Percentiles rank a stretch among this genome's conserved stretches.
phyloP scores from a whole-genome alignment of 2,329 filamentous ascomycete species.

The Fusarium sp. region DNA sequence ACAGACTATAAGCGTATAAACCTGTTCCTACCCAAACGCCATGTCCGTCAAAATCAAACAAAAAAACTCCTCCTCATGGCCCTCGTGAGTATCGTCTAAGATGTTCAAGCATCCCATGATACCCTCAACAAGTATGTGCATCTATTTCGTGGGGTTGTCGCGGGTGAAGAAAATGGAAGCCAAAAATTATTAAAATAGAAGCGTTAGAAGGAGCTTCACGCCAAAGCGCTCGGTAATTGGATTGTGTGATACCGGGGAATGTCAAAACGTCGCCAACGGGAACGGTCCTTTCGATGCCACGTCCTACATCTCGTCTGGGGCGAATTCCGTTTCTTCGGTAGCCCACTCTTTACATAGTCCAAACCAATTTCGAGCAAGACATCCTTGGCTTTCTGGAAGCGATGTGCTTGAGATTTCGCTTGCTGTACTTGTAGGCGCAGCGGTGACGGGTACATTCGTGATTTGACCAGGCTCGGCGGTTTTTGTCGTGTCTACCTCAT shows the following conservation, averaged over 20 bases:
- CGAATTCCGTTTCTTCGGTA: conserved; percentile 36
- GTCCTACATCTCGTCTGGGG: conserved; percentile 47
- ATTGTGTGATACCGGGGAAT: background rate
- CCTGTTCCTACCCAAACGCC: conserved; percentile 21
- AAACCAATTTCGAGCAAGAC: conserved; percentile 53
- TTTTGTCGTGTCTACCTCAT: conserved; percentile 49
- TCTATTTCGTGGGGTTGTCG: background rate
- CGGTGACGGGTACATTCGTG: conserved; percentile 43
- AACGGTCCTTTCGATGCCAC: background rate
- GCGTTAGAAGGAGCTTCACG: background rate
- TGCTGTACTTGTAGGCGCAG: conserved; percentile 45
- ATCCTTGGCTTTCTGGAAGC: conserved; percentile 45
- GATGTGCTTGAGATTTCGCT: conserved; percentile 37
- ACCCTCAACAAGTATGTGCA: background rate
- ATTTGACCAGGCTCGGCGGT: conserved; percentile 48
- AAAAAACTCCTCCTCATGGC: background rate
- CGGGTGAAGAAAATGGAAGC: background rate
- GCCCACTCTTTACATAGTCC: conserved; percentile 54
- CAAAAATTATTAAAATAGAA: background rate
- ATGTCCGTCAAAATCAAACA: conserved; percentile 5
- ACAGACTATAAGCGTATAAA: conserved; percentile 1
- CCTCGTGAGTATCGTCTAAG: conserved; percentile 12
- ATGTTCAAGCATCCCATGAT: background rate
- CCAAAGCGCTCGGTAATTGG: background rate
- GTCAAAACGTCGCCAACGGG: background rate